A percentile compares a stretch with the other conserved stretches of the same genome.
These are phyloP conservation scores for Giardia muris DNA, from an alignment of 208 protist species.

Conservation along the genomic window DNA sequence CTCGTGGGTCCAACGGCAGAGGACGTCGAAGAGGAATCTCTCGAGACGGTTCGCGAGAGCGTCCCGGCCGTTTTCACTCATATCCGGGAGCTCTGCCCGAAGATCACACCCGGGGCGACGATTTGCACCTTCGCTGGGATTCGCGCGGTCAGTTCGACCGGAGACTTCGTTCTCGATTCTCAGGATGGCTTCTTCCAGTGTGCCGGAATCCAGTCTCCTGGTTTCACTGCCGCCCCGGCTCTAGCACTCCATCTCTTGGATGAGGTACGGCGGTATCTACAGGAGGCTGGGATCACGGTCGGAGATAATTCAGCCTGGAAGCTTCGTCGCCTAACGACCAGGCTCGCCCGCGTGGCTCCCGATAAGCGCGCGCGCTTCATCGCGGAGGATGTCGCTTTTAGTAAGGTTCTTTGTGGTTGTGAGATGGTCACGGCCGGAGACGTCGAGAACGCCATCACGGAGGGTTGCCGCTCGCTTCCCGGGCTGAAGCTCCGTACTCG, in stretches of 20 bases:
- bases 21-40: neutral
- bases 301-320: neutral
- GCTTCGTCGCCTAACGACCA: neutral
- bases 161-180: conserved; percentile 32
- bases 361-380: neutral
- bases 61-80: conserved; percentile 12
- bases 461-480: conserved; percentile 22
- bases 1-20: conserved; percentile 34
- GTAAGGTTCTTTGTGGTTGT: conserved; percentile 34
- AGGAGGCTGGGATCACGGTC: neutral
- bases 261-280: neutral
- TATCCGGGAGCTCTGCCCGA: neutral
- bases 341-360: neutral
- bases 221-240: conserved; percentile 33
- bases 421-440: conserved; percentile 35
- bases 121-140: conserved; percentile 31
- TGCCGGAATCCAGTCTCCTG: conserved; percentile 38
- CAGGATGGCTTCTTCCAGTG: neutral
- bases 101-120: neutral
- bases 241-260: conserved; percentile 15
- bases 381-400: neutral
- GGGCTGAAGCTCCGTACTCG: conserved; percentile 31
- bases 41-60: neutral
- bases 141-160: neutral
- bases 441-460: conserved; percentile 31